These are phyloP conservation scores for Melaleuca quinquenervia DNA, from an alignment of 345 rosid species.

Conservation along the genomic window DNA sequence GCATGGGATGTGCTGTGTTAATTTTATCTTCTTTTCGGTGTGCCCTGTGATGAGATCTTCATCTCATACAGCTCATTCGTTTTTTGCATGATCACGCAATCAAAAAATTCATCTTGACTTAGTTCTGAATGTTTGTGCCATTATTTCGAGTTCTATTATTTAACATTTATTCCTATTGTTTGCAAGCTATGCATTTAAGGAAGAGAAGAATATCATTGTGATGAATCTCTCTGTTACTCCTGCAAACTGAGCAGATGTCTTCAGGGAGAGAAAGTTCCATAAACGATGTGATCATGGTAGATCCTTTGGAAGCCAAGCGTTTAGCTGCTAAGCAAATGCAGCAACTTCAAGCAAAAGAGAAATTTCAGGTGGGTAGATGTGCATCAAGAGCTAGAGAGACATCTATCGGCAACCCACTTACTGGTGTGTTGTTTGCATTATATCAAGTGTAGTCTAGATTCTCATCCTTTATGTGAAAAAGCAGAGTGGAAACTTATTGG, in stretches of 20 bases:
- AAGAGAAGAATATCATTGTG: background rate
- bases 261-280: slow-evolving; percentile 18
- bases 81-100: background rate
- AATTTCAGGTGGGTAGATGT: slow-evolving; percentile 30
- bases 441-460: background rate
- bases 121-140: background rate
- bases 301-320: slow-evolving; percentile 80
- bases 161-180: background rate
- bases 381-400: background rate
- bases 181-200: background rate
- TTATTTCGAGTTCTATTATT: background rate
- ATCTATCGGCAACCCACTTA: background rate
- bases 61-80: background rate
- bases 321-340: slow-evolving; percentile 74
- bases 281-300: slow-evolving; percentile 67
- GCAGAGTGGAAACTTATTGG: background rate
- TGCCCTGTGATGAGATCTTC: background rate
- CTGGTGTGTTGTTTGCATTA: background rate
- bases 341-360: slow-evolving; percentile 52
- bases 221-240: background rate
- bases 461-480: background rate
- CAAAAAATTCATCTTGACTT: background rate
- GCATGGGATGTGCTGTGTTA: background rate
- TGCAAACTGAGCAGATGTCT: slow-evolving; percentile 22
- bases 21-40: background rate